These are phyloP conservation scores for Paramecium sexaurelia DNA, from an alignment of 73 alveolate genomes.

Conservation along the genomic window DNA sequence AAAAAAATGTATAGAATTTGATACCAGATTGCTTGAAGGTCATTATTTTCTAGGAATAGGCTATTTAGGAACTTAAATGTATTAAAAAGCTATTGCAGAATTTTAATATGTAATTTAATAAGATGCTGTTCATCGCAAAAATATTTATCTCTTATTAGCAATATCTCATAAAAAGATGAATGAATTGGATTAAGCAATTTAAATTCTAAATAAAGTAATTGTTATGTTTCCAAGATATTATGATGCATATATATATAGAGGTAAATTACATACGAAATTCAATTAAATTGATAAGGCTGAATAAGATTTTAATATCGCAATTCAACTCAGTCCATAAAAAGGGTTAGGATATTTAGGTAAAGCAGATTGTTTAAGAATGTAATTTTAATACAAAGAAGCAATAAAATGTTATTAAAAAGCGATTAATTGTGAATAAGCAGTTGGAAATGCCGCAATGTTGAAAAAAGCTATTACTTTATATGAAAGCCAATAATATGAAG, in stretches of 20 bases:
- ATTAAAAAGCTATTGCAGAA: conserved; percentile 61
- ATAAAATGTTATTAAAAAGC: conserved; percentile 62
- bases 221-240: conserved; percentile 65
- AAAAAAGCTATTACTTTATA: conserved; percentile 65
- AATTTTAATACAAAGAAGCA: conserved; percentile 60
- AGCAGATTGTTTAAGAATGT: conserved; percentile 68
- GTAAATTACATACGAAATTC: conserved; percentile 59
- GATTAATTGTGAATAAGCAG: conserved; percentile 60
- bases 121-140: conserved; percentile 61
- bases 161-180: conserved; percentile 62
- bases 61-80: conserved; percentile 40
- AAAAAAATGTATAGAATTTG: conserved; percentile 65
- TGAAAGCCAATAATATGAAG: conserved; percentile 66
- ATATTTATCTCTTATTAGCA: conserved; percentile 61
- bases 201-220: conserved; percentile 63
- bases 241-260: conserved; percentile 72
- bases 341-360: conserved; percentile 71
- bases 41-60: conserved; percentile 60
- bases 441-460: conserved; percentile 58
- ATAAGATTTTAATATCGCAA: conserved; percentile 66
- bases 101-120: conserved; percentile 52
- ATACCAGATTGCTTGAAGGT: conserved; percentile 51
- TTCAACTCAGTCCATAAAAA: conserved; percentile 59
- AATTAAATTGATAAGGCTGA: conserved; percentile 73
- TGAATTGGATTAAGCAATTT: conserved; percentile 57